A percentile compares a stretch with the other conserved stretches of the same genome.
Conservation (phyloP, 768 basidiomycete species). For the Boletus sp. region DNA sequence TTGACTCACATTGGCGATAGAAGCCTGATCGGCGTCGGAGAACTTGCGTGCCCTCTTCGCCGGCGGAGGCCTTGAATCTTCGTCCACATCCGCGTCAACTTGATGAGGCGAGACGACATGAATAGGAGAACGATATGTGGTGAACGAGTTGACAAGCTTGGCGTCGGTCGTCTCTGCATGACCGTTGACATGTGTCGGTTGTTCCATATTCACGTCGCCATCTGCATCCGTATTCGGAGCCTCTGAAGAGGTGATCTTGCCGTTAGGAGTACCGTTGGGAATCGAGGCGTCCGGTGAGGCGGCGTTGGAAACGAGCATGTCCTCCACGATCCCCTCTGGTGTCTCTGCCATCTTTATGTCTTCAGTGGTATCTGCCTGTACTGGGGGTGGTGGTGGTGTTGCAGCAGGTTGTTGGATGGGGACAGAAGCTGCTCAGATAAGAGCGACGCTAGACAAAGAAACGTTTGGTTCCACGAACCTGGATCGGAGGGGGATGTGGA, state of each 20-base stretch:
- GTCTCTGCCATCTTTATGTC: conserved; percentile 58
- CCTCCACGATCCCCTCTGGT: conserved; percentile 19
- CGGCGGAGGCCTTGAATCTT: conserved; percentile 70
- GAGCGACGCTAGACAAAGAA: conserved; percentile 23
- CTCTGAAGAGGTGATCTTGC: conserved; percentile 35
- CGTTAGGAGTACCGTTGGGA: conserved; percentile 15
- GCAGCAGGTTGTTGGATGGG: conserved; percentile 45
- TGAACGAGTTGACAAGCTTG: conserved; percentile 27
- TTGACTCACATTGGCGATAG: conserved; percentile 66
- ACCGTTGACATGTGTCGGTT: conserved; percentile 25
- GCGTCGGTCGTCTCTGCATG: conserved; percentile 9
- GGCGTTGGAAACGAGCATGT: conserved; percentile 9
- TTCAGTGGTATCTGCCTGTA: conserved; percentile 43
- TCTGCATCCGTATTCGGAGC: conserved; percentile 21
- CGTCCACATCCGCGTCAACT: conserved; percentile 24
- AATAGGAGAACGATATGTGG: conserved; percentile 35
- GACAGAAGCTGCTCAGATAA: conserved; percentile 40
- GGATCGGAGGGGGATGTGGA: conserved; percentile 50
- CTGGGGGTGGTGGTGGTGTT: conserved; percentile 46
- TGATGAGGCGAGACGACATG: conserved; percentile 32
- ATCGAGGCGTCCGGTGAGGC: conserved; percentile 10
- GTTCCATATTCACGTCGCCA: conserved; percentile 34
- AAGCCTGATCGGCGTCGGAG: conserved; percentile 75
- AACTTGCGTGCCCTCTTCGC: conserved; percentile 77
- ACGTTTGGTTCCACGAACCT: conserved; percentile 39